A percentile compares a stretch with the other conserved stretches of the same genome.
Evolutionary conservation across 352 stramenopile species (phyloP).

Genomic region (Globisporangium perplexum): DNA sequence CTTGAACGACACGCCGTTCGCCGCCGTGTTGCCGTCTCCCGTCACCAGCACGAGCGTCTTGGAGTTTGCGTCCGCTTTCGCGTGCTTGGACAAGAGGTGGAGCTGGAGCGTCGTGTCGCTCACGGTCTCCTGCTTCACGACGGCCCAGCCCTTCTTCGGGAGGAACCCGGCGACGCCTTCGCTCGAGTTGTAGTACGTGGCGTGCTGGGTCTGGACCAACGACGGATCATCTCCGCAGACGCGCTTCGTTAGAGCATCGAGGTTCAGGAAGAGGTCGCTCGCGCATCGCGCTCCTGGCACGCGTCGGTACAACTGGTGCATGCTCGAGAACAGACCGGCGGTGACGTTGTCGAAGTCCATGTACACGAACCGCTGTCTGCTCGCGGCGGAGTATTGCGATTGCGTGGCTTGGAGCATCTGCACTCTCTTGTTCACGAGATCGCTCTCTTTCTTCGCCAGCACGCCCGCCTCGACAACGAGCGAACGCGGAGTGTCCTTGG

Average conservation of each 20-base stretch:
- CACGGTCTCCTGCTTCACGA: conserved; percentile 21
- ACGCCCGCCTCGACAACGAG: too few species aligned
- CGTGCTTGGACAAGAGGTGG: conserved; percentile 21
- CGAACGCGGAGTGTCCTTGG: too few species aligned
- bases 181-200: conserved; percentile 29
- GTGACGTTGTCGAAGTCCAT: conserved; percentile 43
- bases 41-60: conserved; percentile 40
- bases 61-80: conserved; percentile 13
- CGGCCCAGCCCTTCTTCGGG: conserved; percentile 20
- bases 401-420: conserved; percentile 9
- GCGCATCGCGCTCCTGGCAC: conserved; percentile 19
- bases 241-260: conserved; percentile 24
- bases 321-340: conserved; percentile 16
- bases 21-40: conserved; percentile 24
- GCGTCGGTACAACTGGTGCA: conserved; percentile 17
- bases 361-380: conserved; percentile 25
- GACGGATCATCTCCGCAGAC: conserved; percentile 11
- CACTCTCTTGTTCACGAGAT: too few species aligned
- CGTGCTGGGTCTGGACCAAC: conserved; percentile 14
- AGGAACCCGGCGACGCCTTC: too few species aligned
- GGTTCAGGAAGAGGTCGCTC: conserved; percentile 28
- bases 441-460: too few species aligned
- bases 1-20: conserved; percentile 27
- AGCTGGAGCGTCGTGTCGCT: conserved; percentile 30
- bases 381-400: conserved; percentile 14